Conservation (phyloP, 2,329 filamentous ascomycete genomes). For the Ceratocystis smalleyi region DNA sequence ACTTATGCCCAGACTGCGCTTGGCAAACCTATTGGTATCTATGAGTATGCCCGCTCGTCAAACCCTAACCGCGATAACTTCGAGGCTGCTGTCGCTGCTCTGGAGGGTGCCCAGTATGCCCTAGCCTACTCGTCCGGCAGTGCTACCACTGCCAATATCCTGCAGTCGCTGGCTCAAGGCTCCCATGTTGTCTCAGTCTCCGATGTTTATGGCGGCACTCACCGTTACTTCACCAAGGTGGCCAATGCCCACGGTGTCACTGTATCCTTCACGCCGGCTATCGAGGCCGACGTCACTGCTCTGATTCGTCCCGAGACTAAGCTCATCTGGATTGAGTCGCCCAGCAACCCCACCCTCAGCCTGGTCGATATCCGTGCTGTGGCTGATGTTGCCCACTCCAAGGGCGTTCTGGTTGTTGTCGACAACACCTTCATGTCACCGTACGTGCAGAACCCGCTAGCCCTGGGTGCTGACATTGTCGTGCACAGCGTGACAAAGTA, state of each 20-base stretch:
- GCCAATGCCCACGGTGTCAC: constrained; percentile 85
- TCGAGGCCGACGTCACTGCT: constrained; percentile 71
- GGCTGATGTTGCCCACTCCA: constrained; percentile 64
- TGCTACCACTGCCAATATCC: constrained; percentile 80
- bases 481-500: constrained; percentile 98
- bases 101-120: constrained; percentile 84
- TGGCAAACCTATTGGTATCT: constrained; percentile 71
- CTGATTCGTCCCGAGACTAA: constrained; percentile 83
- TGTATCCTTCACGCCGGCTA: constrained; percentile 85
- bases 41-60: constrained; percentile 84
- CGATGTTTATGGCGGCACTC: constrained; percentile 94
- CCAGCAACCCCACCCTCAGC: constrained; percentile 84
- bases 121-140: constrained; percentile 90
- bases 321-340: constrained; percentile 92
- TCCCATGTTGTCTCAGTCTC: constrained; percentile 93
- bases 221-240: constrained; percentile 97
- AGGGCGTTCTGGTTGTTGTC: constrained; percentile 89
- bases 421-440: constrained; percentile 98
- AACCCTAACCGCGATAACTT: constrained; percentile 96
- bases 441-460: constrained; percentile 90
- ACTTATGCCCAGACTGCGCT: constrained; percentile 88
- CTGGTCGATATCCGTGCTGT: constrained; percentile 87
- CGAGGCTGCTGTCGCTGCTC: constrained; percentile 74
- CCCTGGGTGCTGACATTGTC: constrained; percentile 90
- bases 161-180: constrained; percentile 79